Evolutionary conservation across 352 stramenopile genomes (phyloP), one percentile per base, ranked within the genome.

Genomic region (Pythium utonaiense): DNA sequence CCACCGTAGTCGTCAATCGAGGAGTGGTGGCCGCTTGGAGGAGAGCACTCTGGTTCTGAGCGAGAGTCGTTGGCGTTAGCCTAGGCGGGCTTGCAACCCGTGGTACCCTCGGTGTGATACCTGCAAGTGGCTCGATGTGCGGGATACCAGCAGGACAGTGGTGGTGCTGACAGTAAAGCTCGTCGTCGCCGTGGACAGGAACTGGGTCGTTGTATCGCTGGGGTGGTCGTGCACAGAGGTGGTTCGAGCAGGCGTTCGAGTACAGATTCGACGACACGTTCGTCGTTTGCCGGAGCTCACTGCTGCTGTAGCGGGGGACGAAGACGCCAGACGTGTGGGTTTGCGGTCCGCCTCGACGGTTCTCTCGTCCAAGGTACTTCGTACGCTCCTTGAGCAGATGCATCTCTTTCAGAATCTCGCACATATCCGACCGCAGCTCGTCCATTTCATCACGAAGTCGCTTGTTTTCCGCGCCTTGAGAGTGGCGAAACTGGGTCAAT

Each of bases 311-410:
- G 41, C 30, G 57, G 61, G 42, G 51, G 34, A 59, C 21, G 21
- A 27, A 28, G 22, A 45, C 41, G 9, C 36, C 28, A 22, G 52
- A 55, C 16, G 21, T 42, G n/a, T 27, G 36, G 17, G 41, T 51
- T 8, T 38, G 62, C 40, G 60, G 48, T n/a, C 67, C 51, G 53
- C 66, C 62, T 44, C 64, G 62, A 21, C 72, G 64, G 53, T 71
- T 73, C 55, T 74, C 78, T 6, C 75, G 79, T 30, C 80, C 73
- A 19, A 89, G 34, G n/a, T 86, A 85, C 62, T 86, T 86, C 31
- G 80, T 86, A 9, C 80, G 70, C 52, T 89, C 80, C 52, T 89
- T 89, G 10, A 88, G 59, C 47, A 78, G 56, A 60, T 89, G 80
- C 55, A 88, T 75, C 42, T 89, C 80, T 36, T 83, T 86, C 6